Percentiles rank a stretch among this genome's conserved stretches.
Conservation (phyloP, 225 moss, liverwort and hornwort genomes). For the Bryoerythrophyllum caledonicum region DNA sequence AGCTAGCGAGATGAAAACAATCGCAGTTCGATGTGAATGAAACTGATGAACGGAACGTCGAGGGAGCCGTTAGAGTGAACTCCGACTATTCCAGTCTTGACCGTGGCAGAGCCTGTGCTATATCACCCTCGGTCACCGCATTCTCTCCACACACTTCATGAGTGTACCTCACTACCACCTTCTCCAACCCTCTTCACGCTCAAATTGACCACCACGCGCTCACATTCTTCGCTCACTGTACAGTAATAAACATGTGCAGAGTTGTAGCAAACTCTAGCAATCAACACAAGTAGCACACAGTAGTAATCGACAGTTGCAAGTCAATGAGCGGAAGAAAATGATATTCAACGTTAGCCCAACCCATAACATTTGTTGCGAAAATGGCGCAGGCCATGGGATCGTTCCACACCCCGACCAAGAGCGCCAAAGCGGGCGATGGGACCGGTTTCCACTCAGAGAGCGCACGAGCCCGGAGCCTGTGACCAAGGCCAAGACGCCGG, state of each 20-base stretch:
- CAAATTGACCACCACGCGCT: not conserved
- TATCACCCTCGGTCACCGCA: not conserved
- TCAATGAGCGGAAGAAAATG: too few relatives aligned
- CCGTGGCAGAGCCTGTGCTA: not conserved
- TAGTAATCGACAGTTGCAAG: too few relatives aligned
- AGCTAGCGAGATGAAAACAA: not conserved
- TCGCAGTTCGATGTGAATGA: not conserved
- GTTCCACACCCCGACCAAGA: conserved; percentile 23
- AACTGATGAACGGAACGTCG: not conserved
- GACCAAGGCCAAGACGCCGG: conserved; percentile 32
- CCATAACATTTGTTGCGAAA: not conserved
- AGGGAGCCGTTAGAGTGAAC: not conserved
- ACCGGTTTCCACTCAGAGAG: conserved; percentile 26
- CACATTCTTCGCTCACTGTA: not conserved
- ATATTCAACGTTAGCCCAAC: too few relatives aligned
- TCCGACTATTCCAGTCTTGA: not conserved
- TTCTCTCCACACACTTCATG: not conserved
- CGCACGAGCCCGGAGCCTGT: conserved; percentile 25
- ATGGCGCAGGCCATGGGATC: conserved; percentile 20
- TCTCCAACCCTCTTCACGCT: not conserved
- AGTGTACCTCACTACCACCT: not conserved
- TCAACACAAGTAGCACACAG: too few relatives aligned
- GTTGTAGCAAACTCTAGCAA: too few relatives aligned
- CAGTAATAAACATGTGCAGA: too few relatives aligned
- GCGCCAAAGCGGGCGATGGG: conserved; percentile 22